These are phyloP conservation scores for Cladophialophora psammophila DNA, from an alignment of 2,329 filamentous ascomycete genomes.

Conservation along the genomic window DNA sequence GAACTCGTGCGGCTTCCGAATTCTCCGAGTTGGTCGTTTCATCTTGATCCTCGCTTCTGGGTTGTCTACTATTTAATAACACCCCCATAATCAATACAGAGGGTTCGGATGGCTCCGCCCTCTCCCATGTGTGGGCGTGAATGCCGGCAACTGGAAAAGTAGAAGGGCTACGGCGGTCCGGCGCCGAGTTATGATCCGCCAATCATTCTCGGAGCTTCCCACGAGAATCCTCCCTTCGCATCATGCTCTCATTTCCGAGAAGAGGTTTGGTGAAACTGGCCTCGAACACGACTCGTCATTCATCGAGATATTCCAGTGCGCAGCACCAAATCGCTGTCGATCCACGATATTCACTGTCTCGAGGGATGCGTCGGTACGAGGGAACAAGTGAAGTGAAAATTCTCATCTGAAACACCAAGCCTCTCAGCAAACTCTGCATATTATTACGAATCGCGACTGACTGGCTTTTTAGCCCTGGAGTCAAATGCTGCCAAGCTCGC, in stretches of 20 bases:
- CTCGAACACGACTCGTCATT: background rate
- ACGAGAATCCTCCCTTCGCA: background rate
- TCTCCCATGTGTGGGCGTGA: background rate
- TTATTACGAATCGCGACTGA: background rate
- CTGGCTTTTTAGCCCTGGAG: background rate
- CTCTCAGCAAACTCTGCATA: background rate
- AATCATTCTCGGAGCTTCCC: constrained; percentile 4
- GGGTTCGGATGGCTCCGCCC: background rate
- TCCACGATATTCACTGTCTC: background rate
- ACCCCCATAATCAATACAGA: background rate
- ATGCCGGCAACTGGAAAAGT: background rate
- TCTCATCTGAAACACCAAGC: background rate
- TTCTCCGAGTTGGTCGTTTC: constrained; percentile 9
- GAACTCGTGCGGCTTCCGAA: background rate
- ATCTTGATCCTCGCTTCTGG: constrained; percentile 4
- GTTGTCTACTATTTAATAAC: background rate
- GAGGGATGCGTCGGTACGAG: background rate
- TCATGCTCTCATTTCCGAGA: background rate
- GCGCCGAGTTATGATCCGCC: background rate
- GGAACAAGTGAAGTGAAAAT: background rate
- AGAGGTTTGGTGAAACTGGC: background rate
- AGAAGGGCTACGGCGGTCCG: background rate
- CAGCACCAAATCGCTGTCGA: background rate
- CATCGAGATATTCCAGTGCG: background rate
- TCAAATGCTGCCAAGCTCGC: background rate